Evolutionary conservation across 495 filamentous ascomycete species (phyloP).

Genomic region (Chlorociboria aeruginascens): DNA sequence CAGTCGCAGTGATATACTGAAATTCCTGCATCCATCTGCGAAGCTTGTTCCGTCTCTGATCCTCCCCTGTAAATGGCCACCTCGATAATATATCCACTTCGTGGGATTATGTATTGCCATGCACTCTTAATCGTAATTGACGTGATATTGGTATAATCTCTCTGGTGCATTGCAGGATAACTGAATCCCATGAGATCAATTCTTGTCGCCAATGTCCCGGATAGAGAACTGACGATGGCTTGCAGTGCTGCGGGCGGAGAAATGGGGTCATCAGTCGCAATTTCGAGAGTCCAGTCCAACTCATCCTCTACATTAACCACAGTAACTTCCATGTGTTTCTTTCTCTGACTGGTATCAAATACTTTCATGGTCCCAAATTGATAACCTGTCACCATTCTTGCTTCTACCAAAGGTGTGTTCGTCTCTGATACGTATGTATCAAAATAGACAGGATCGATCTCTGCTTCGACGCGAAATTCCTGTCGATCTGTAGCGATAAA

Average conservation of each 20-base stretch:
- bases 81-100: slow-evolving; percentile 38
- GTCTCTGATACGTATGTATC: too few species aligned
- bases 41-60: slow-evolving; percentile 8
- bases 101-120: slow-evolving; percentile 29
- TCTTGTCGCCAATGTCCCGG: not conserved
- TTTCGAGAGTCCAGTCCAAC: slow-evolving; percentile 30
- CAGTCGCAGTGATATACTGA: slow-evolving; percentile 38
- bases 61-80: slow-evolving; percentile 44
- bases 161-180: slow-evolving; percentile 11
- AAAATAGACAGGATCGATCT: slow-evolving; percentile 12
- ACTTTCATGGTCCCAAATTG: slow-evolving; percentile 7
- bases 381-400: slow-evolving; percentile 1
- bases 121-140: slow-evolving; percentile 1
- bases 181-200: slow-evolving; percentile 5
- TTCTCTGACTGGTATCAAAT: slow-evolving; percentile 9
- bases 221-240: slow-evolving; percentile 8
- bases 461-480: slow-evolving; percentile 17
- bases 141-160: not conserved
- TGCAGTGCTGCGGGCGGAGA: not conserved
- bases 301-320: slow-evolving; percentile 27
- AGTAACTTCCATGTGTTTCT: slow-evolving; percentile 21
- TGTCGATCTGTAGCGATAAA: slow-evolving; percentile 14
- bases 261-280: slow-evolving; percentile 22
- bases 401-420: not conserved
- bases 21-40: slow-evolving; percentile 29